A percentile compares a stretch with the other conserved stretches of the same genome.
These are phyloP conservation scores for Sporopachydermia quercuum DNA, from an alignment of 805 yeast species.

Conservation along the genomic window DNA sequence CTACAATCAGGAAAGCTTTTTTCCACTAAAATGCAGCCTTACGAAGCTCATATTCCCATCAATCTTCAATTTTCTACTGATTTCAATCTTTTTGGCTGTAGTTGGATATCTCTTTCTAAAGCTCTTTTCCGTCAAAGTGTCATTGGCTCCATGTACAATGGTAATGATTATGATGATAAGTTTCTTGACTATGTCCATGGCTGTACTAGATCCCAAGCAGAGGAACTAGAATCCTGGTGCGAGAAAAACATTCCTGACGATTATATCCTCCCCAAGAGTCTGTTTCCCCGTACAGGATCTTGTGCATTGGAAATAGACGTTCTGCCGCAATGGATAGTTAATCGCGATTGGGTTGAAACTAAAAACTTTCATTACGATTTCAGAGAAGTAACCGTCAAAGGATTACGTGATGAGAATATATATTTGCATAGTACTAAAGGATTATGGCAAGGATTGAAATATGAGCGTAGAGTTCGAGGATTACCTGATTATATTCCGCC, in stretches of 20 bases:
- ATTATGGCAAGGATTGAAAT: constrained; percentile 43
- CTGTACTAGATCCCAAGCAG: constrained; percentile 19
- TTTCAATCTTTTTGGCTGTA: constrained; percentile 72
- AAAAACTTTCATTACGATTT: constrained; percentile 38
- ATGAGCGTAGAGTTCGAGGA: constrained; percentile 30
- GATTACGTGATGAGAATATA: too few relatives aligned
- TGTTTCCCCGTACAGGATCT: constrained; percentile 40
- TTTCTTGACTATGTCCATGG: constrained; percentile 6
- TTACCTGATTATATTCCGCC: constrained; percentile 18
- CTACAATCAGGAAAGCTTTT: constrained; percentile 29
- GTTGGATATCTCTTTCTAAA: constrained; percentile 42
- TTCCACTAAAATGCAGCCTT: constrained; percentile 31
- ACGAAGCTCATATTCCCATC: constrained; percentile 72
- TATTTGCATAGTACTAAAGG: constrained; percentile 29
- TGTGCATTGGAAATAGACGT: constrained; percentile 62
- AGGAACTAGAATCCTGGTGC: constrained; percentile 2
- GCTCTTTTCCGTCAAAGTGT: constrained; percentile 32
- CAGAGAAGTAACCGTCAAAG: too few relatives aligned
- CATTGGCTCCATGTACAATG: constrained; percentile 4
- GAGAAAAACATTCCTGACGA: constrained; percentile 6
- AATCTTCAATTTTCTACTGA: constrained; percentile 68
- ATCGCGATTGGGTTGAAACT: constrained; percentile 30
- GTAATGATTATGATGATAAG: background rate
- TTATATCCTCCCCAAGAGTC: constrained; percentile 7
- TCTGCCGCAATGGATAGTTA: constrained; percentile 41